Evolutionary conservation across 2,329 filamentous ascomycete genomes (phyloP), one percentile per base, ranked within the genome.

Genomic region (Daldinia sp.): DNA sequence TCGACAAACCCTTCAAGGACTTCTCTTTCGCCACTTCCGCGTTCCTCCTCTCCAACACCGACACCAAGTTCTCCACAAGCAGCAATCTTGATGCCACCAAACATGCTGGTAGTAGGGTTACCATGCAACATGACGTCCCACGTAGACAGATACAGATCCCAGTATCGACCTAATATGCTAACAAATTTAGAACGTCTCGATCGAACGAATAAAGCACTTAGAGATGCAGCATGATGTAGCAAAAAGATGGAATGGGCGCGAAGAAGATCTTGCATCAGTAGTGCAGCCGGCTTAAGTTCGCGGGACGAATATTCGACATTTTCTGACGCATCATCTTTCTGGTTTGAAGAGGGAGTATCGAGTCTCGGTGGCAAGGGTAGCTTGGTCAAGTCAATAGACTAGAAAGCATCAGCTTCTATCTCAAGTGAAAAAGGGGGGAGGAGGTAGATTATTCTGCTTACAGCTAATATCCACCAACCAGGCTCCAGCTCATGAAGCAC

Each of bases 381-480:
- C 57, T 90, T 90, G 28, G 93, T 97, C 41, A 97, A 85, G 77
- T 96, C 91, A 77, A 98, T 89, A 54, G 91, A 93, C 90, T 94
- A 18, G 23, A 64, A n/a, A 23, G 53, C 48, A 64, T 76, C 39
- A 75, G 67, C 48, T 51, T 50, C 35, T 10, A 23, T 26, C 18
- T 35, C 9, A 28, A 10, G 10, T 12, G 10, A 48, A n/a, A 41
- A 6, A 9, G 33, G 10, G 10, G 10, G 33, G 33, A 10, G 33
- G 33, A 6, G 33, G 33, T 6, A 13, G 9, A 23, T 9, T 10
- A 50, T 26, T 57, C 30, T 39, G 50, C 92, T 77, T 84, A 97
- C 94, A 69, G 93, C 94, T 67, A 98, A 83, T 69, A 98, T 90
- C 97, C 97, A 99, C 96, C 96, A 99, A 33, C 92, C 92, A 15